Evolutionary conservation across 495 filamentous ascomycete genomes (phyloP).

Genomic region (Tuber umbilicatum): DNA sequence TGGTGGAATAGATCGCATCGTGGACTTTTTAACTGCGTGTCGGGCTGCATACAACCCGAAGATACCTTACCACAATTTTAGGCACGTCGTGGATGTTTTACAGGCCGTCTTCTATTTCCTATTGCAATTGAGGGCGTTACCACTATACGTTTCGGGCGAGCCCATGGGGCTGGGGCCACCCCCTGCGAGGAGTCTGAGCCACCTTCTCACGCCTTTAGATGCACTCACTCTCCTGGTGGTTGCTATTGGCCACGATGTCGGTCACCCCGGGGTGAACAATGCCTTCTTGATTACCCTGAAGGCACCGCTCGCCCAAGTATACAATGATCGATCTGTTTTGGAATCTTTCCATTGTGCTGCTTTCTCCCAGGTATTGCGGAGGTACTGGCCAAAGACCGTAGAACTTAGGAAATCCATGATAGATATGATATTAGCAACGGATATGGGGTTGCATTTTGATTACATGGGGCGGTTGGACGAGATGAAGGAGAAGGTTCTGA

Average conservation of each 20-base stretch:
- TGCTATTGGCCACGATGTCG: conserved; percentile 94
- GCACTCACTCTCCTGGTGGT: conserved; percentile 83
- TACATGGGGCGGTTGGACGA: conserved; percentile 81
- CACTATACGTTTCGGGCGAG: conserved; percentile 49
- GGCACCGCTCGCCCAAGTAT: conserved; percentile 90
- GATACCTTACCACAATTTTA: conserved; percentile 98
- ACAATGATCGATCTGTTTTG: conserved; percentile 94
- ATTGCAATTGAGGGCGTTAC: conserved; percentile 70
- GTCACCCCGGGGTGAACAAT: conserved; percentile 97
- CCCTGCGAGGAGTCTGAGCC: conserved; percentile 53
- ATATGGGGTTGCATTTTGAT: conserved; percentile 94
- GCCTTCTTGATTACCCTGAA: conserved; percentile 89
- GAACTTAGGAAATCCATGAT: conserved; percentile 85
- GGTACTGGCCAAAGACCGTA: conserved; percentile 75
- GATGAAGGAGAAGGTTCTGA: conserved; percentile 66
- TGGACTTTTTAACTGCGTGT: conserved; percentile 72
- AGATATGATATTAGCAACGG: conserved; percentile 88
- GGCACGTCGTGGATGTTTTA: conserved; percentile 90
- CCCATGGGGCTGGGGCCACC: conserved; percentile 11
- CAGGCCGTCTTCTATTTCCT: conserved; percentile 91
- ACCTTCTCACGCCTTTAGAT: conserved; percentile 73
- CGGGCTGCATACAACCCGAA: conserved; percentile 86
- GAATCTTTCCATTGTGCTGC: conserved; percentile 98
- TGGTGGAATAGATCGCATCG: conserved; percentile 53
- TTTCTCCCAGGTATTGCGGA: conserved; percentile 89